Base-by-base conservation (phyloP, 768 basidiomycete species). In the Naganishia vaughanmartiniae region DNA sequence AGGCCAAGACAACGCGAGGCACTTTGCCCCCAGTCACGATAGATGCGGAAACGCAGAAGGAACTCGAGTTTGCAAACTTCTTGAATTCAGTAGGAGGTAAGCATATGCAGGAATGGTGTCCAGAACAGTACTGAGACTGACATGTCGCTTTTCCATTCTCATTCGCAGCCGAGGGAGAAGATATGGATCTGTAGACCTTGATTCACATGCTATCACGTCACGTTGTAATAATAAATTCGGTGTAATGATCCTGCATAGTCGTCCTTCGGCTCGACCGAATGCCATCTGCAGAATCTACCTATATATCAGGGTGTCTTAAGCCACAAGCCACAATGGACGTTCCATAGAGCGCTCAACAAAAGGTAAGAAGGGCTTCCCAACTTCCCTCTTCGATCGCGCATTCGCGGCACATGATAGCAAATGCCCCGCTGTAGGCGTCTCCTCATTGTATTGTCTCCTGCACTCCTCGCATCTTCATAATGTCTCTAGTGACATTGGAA, bases 11-110 rank as follows among this genome's bases (percentile, higher is more conserved):
- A 67, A 68, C 46, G 21, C 73, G 69, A 58, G 69, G 70, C 33
- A 63, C 54, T 30, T 63, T 70, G 24, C 67, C 73, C 63, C 60
- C 67, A 12, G 73, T 68, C 12, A 57, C 57, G 31, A 54, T 83
- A 73, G 76, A 80, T 65, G 75, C 74, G 28, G 78, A 77, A 33
- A 69, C 70, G 68, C 74, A 70, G 70, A 78, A 78, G 70, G 78
- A 79, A 70, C 57, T 73, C 24, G 78, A 79, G 17, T 79, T 79
- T 72, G 76, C 75, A 36, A 73, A 66, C 28, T 79, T 79, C 69
- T 70, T 79, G 68, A 72, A 76, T 31, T 74, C 72, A 26, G 76
- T 79, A 17, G 78, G 78, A 45, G 77, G 76, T 77, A 71, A 75
- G 75, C 74, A 19, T 34, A 19, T n/a, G 30, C 28, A 1, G 21